Evolutionary conservation across 2,329 filamentous ascomycete species (phyloP), one percentile per base, ranked within the genome.

Genomic region (Sporothrix pallida): DNA sequence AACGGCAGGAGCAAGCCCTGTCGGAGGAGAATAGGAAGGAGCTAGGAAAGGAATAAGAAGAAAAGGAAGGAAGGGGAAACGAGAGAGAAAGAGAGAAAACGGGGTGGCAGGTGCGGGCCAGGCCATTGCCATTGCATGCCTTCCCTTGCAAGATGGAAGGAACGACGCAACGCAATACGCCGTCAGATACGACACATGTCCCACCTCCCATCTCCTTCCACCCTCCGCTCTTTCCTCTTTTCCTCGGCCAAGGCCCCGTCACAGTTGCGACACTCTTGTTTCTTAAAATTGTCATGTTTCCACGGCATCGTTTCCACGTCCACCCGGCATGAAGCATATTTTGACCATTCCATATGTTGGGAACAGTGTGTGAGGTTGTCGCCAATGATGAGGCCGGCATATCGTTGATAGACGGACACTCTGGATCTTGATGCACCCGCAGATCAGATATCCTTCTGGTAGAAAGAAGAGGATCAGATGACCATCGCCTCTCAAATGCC

Each of bases 191-290:
- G 52, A 17, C 52, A 20, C 52, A 56, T 56, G 62, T 48, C n/a
- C 42, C n/a, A 48, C 37, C 10, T 44, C 42, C 31, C 31, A 37
- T 37, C 31, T 37, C 31, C 31, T 7, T 37, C 31, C 31, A 37
- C 31, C 23, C 23, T 37, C 31, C 5, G 37, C 42, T 44, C 17
- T 20, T 44, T 48, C 42, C n/a, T 63, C 12, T 63, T 42, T 62
- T 62, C 60, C 58, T 7, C 20, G n/a, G 54, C 13, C 23, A 8
- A 20, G 37, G 60, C n/a, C n/a, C 60, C 60, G 60, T 65, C 60
- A 46, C 37, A 46, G 60, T 65, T 65, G 37, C 60, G 60, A 65
- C 62, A 48, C 62, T 42, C 62, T 65, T 44, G 12, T 26, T 48
- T 48, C 31, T 37, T 9, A 17, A 44, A n/a, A 44, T 20, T 20